These are phyloP conservation scores for Auricularia sp. DNA, from an alignment of 768 basidiomycete species.

Conservation along the genomic window DNA sequence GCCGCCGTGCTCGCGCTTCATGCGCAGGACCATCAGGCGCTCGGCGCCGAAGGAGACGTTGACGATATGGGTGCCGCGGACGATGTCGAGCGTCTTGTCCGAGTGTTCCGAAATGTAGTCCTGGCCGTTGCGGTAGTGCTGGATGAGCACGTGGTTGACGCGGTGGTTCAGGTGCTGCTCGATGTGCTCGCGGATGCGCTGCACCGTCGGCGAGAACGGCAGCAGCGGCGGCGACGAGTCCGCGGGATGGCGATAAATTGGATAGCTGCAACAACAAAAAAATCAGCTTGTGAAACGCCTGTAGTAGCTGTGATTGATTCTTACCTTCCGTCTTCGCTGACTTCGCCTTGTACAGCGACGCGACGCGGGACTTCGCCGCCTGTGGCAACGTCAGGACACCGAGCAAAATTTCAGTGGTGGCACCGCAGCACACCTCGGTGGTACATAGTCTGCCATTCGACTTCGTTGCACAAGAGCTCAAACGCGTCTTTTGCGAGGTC, in stretches of 20 bases:
- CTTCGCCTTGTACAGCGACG: slow-evolving; percentile 50
- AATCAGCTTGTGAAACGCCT: no score
- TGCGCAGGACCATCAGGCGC: slow-evolving; percentile 62
- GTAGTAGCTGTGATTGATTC: background rate
- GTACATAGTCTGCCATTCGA: slow-evolving; percentile 62
- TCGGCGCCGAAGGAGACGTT: slow-evolving; percentile 76
- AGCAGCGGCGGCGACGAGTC: slow-evolving; percentile 63
- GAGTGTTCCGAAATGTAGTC: slow-evolving; percentile 84
- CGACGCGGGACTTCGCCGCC: slow-evolving; percentile 65
- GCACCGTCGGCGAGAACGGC: slow-evolving; percentile 60
- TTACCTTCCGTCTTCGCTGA: slow-evolving; percentile 42
- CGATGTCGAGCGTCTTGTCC: slow-evolving; percentile 78
- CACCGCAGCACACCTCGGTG: slow-evolving; percentile 46
- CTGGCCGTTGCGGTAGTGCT: slow-evolving; percentile 65
- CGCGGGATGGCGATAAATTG: slow-evolving; percentile 74
- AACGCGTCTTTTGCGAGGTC: slow-evolving; percentile 49
- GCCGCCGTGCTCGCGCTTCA: slow-evolving; percentile 30
- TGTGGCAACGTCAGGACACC: slow-evolving; percentile 15
- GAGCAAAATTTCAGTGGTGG: background rate
- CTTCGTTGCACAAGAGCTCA: slow-evolving; percentile 48
- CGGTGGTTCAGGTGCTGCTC: slow-evolving; percentile 50
- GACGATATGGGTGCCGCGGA: slow-evolving; percentile 61
- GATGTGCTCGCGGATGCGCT: slow-evolving; percentile 51
- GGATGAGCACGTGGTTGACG: slow-evolving; percentile 77
- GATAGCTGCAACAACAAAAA: slow-evolving; percentile 35